phyloP scores from a whole-genome alignment of 140 eudicot genomes.

The Cichorium intybus region DNA sequence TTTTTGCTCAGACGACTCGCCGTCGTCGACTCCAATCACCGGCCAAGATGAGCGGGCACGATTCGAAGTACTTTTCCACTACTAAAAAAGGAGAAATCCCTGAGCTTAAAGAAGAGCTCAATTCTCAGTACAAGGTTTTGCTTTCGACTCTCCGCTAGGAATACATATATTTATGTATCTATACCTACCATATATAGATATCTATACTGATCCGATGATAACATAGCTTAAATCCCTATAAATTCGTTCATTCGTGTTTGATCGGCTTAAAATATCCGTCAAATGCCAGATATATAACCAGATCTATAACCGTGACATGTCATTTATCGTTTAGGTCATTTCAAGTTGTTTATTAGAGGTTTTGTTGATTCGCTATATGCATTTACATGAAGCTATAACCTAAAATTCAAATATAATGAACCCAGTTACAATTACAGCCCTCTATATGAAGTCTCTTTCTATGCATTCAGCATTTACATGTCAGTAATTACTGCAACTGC shows the following conservation, averaged over 20 bases:
- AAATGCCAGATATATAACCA: slow-evolving; percentile 11
- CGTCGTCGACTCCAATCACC: slow-evolving; percentile 32
- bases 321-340: slow-evolving; percentile 1
- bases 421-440: not conserved
- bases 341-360: slow-evolving; percentile 8
- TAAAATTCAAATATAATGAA: not conserved
- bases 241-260: not conserved
- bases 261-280: slow-evolving; percentile 11
- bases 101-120: slow-evolving; percentile 96
- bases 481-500: slow-evolving; percentile 7
- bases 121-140: slow-evolving; percentile 92
- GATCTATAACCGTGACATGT: slow-evolving; percentile 28
- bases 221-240: not conserved
- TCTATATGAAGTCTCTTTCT: not conserved
- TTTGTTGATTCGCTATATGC: not conserved
- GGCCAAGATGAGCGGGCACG: slow-evolving; percentile 90
- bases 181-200: not conserved
- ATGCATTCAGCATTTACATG: not conserved
- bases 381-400: not conserved
- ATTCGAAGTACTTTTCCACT: slow-evolving; percentile 96
- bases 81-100: slow-evolving; percentile 99
- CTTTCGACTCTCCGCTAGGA: not conserved
- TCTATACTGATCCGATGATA: slow-evolving; percentile 14
- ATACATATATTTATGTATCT: not conserved
- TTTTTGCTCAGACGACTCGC: slow-evolving; percentile 28